Percentiles rank a stretch among this genome's conserved stretches.
These are phyloP conservation scores for Pseudocercospora musae DNA, from an alignment of 2,329 filamentous ascomycete genomes.

Conservation along the genomic window DNA sequence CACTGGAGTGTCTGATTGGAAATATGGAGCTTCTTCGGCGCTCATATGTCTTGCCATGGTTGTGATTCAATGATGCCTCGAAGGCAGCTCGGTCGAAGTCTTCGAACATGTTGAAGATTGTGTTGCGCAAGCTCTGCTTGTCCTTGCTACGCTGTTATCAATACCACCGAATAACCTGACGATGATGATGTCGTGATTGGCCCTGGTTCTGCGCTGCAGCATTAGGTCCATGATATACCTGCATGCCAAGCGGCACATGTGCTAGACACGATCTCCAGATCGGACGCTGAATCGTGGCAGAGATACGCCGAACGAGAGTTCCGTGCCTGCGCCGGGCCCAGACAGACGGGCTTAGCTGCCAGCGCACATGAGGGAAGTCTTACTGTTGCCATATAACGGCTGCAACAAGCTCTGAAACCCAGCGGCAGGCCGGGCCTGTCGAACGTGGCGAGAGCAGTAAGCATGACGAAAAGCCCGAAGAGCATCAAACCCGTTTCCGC, in stretches of 20 bases:
- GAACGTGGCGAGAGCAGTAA: background rate
- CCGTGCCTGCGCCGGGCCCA: background rate
- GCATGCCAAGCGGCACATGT: background rate
- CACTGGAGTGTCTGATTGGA: constrained; percentile 6
- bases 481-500: background rate
- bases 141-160: background rate
- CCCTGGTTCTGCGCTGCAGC: constrained; percentile 2
- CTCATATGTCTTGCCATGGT: background rate
- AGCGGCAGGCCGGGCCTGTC: background rate
- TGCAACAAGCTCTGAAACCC: background rate
- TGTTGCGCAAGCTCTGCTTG: background rate
- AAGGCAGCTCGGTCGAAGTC: constrained; percentile 13
- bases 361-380: background rate
- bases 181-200: background rate
- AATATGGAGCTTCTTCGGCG: background rate
- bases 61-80: constrained; percentile 2
- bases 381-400: background rate
- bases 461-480: background rate
- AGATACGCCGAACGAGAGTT: background rate
- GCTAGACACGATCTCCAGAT: background rate
- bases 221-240: constrained; percentile 9
- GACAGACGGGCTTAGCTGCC: background rate
- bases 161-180: background rate
- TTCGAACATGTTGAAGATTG: constrained; percentile 5
- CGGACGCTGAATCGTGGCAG: background rate